Evolutionary conservation across 352 stramenopile species (phyloP), one percentile per base, ranked within the genome.

Genomic region (Phytophthora boehmeriae): DNA sequence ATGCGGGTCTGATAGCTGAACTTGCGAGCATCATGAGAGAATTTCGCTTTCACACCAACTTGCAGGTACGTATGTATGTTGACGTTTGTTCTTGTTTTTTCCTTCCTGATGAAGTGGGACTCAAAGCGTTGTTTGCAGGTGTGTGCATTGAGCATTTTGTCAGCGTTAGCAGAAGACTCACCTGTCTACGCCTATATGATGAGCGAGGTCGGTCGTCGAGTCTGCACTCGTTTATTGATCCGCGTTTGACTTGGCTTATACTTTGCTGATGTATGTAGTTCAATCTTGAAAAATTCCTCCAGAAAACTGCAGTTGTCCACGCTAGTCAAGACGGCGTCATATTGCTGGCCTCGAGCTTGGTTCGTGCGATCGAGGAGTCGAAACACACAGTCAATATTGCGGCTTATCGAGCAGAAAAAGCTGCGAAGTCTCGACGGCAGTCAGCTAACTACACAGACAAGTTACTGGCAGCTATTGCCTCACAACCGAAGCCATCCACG

Each of bases 131-230:
- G 32, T 42, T 28, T 14, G 39, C 44, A 90, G 74, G 61, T 76
- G 9, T 71, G 67, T 8, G 72, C 64, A 8, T 54, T 86, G 48
- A 70, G 53, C 22, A 73, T 90, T 45, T 63, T 91, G n/a, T 68
- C 72, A 27, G 64, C 68, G 2, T 8, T 91, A 5, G 62, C 64
- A 1, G 68, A 83, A 5, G 67, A 78, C 46, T 89, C 80, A 0
- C 50, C 68, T 11, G 44, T 88, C 13, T 79, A 86, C 45, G 82
- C 82, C 6, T 89, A 78, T 39, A 76, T 76, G 65, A 86, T 91
- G 80, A 71, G 59, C 14, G 75, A 88, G 67, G 73, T 86, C 34
- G 43, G 22, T 19, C 8, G 22, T 35, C 14, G 5, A 43, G 4
- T 58, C 9, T 42, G 25, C 1, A 13, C 9, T 32, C 19, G 5